Evolutionary conservation across 2,329 filamentous ascomycete genomes (phyloP).

Genomic region (Lasiodiplodia gonubiensis): DNA sequence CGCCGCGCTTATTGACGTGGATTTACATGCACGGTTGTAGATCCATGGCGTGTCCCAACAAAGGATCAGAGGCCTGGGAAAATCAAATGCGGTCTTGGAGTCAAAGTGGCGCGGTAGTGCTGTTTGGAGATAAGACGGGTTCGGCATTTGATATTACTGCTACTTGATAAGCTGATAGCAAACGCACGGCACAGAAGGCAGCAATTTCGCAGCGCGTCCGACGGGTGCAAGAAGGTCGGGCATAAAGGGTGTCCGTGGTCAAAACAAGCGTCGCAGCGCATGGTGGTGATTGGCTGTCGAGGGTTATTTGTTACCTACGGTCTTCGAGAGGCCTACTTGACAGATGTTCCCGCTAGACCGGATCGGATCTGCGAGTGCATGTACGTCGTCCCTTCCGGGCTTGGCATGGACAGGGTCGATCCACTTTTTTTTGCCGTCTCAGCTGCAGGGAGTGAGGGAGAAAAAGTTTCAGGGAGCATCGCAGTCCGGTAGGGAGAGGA

Average conservation of each 20-base stretch:
- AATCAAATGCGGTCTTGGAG: too few relatives aligned
- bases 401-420: background rate
- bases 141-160: too few relatives aligned
- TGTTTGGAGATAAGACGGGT: too few relatives aligned
- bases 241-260: background rate
- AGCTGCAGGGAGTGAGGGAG: background rate
- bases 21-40: too few relatives aligned
- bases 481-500: too few relatives aligned
- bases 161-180: too few relatives aligned
- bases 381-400: background rate
- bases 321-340: background rate
- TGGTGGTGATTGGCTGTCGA: background rate
- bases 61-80: too few relatives aligned
- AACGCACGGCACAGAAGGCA: too few relatives aligned
- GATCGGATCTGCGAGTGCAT: constrained; percentile 4
- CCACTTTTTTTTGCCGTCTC: constrained; percentile 9
- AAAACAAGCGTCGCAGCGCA: background rate
- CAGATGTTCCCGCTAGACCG: constrained; percentile 6
- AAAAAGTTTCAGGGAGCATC: background rate
- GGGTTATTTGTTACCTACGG: background rate
- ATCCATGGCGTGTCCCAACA: too few relatives aligned
- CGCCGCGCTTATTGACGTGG: background rate
- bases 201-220: too few relatives aligned
- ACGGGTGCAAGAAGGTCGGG: too few relatives aligned
- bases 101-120: too few relatives aligned